These are phyloP conservation scores for Arachis hypogaea DNA, from an alignment of 306 rosid species.

Conservation along the genomic window DNA sequence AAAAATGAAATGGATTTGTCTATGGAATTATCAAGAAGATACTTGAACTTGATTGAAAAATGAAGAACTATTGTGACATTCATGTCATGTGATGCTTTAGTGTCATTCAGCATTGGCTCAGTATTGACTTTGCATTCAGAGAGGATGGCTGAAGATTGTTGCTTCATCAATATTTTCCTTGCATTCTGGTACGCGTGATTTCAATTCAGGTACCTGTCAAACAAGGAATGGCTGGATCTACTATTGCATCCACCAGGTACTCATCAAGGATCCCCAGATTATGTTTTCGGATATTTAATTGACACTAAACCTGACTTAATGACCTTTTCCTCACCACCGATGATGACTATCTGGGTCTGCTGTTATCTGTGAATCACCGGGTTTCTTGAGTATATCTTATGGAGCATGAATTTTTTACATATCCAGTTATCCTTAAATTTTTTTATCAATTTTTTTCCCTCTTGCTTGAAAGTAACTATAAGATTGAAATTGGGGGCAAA, in stretches of 20 bases:
- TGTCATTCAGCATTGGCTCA: slow-evolving; percentile 2
- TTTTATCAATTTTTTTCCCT: neutral
- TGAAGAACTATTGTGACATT: slow-evolving; percentile 29
- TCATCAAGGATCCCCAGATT: neutral
- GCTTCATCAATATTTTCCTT: slow-evolving; percentile 15
- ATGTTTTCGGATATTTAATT: neutral
- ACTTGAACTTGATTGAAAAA: slow-evolving; percentile 41
- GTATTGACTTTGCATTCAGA: slow-evolving; percentile 6
- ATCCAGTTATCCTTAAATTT: neutral
- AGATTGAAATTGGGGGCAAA: neutral
- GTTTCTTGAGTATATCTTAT: slow-evolving; percentile 11
- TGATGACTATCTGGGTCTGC: neutral
- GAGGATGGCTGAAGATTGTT: slow-evolving; percentile 13
- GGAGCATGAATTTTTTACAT: neutral
- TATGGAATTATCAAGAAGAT: slow-evolving; percentile 52
- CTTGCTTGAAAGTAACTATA: slow-evolving; percentile 9
- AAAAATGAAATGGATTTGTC: slow-evolving; percentile 51
- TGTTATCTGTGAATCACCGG: slow-evolving; percentile 3
- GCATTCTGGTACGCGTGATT: slow-evolving; percentile 32
- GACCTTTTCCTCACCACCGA: neutral
- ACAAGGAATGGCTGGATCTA: neutral
- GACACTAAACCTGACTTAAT: neutral
- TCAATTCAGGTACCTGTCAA: neutral
- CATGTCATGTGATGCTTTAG: neutral
- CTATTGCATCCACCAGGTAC: neutral